Evolutionary conservation across 2,329 filamentous ascomycete genomes (phyloP).

Genomic region (Chaetothyriales sp.): DNA sequence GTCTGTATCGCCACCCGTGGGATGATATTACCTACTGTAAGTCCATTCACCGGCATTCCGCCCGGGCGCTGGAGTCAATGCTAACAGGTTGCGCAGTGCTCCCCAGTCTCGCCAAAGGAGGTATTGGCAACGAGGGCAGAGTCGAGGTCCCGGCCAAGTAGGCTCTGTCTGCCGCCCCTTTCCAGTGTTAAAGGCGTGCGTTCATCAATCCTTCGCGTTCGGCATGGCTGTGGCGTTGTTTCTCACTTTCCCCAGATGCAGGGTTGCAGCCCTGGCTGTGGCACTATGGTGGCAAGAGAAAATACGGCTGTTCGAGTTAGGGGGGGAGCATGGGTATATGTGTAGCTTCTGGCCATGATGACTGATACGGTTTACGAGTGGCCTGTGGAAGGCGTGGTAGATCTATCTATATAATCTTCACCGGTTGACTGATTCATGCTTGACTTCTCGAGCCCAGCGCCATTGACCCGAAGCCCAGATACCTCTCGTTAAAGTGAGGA

Average conservation of each 20-base stretch:
- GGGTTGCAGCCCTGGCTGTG: background rate
- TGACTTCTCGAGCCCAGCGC: background rate
- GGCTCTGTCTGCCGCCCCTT: background rate
- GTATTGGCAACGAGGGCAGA: constrained; percentile 65
- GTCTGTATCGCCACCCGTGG: constrained; percentile 98
- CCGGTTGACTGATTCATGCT: background rate
- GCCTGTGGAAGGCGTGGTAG: background rate
- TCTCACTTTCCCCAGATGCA: background rate
- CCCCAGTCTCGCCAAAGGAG: constrained; percentile 59
- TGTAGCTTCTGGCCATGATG: background rate
- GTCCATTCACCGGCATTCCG: background rate
- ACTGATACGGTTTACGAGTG: background rate
- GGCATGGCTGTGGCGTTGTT: background rate
- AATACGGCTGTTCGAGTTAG: background rate
- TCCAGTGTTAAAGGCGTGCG: background rate
- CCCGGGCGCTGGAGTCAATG: background rate
- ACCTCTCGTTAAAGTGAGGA: background rate
- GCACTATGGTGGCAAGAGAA: background rate
- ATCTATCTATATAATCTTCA: background rate
- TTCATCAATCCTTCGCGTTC: background rate
- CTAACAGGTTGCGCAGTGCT: constrained; percentile 37
- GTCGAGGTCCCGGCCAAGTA: constrained; percentile 55
- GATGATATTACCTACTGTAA: constrained; percentile 77
- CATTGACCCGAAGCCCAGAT: background rate
- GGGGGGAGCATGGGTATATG: background rate